Percentiles rank a stretch among this genome's conserved stretches.
phyloP scores from a whole-genome alignment of 345 rosid species.

The Citrus reticulata region DNA sequence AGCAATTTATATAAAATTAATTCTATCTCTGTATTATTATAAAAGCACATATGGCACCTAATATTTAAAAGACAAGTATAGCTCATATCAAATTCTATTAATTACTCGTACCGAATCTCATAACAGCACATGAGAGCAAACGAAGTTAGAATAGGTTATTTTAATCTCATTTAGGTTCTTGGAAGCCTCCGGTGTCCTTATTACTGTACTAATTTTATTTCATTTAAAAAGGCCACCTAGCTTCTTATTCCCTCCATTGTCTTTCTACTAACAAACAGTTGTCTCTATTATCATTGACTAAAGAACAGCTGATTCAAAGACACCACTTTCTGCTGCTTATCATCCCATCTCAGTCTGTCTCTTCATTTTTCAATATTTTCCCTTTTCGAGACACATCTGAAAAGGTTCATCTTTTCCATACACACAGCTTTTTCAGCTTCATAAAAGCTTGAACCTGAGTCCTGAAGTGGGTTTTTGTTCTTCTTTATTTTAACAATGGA shows the following conservation, averaged over 20 bases:
- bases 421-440: background rate
- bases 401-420: conserved; percentile 6
- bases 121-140: background rate
- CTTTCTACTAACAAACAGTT: conserved; percentile 10
- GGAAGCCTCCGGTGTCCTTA: background rate
- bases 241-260: conserved; percentile 21
- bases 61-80: too few species aligned
- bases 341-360: background rate
- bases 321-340: background rate
- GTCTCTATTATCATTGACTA: conserved; percentile 23
- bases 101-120: background rate
- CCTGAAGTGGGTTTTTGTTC: background rate
- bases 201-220: background rate
- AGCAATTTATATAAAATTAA: too few species aligned
- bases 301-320: conserved; percentile 13
- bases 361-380: background rate
- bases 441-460: background rate
- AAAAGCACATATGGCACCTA: too few species aligned
- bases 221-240: conserved; percentile 1
- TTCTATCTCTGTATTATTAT: too few species aligned
- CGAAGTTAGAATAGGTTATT: background rate
- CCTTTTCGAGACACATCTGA: conserved; percentile 1
- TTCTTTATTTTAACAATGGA: conserved; percentile 27
- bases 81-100: too few species aligned
- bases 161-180: background rate